A percentile compares a stretch with the other conserved stretches of the same genome.
These are phyloP conservation scores for Penicillium frequentans DNA, from an alignment of 2,329 filamentous ascomycete species.

Conservation along the genomic window DNA sequence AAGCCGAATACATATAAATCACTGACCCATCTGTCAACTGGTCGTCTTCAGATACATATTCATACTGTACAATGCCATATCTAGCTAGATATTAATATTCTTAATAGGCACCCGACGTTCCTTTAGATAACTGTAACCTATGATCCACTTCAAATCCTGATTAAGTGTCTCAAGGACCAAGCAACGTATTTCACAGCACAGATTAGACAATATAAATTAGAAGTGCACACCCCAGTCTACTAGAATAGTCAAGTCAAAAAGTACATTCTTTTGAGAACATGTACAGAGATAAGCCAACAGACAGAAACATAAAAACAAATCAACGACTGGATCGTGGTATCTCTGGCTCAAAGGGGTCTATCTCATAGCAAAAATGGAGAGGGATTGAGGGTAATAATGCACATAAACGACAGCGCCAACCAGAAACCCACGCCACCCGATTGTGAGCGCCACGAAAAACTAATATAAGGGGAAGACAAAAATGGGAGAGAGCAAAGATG, in stretches of 20 bases:
- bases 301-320: conserved; percentile 13
- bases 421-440: conserved; percentile 35
- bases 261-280: conserved; percentile 21
- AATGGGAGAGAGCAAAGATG: conserved; percentile 9
- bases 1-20: too few relatives aligned
- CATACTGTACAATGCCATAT: too few relatives aligned
- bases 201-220: not conserved
- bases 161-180: not conserved
- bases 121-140: not conserved
- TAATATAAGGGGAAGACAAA: conserved; percentile 10
- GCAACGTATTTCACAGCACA: not conserved
- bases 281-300: conserved; percentile 10
- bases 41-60: too few relatives aligned
- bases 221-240: not conserved
- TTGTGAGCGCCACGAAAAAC: conserved; percentile 27
- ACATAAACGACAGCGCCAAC: conserved; percentile 39
- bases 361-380: conserved; percentile 34
- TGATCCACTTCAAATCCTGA: not conserved
- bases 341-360: conserved; percentile 43
- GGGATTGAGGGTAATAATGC: conserved; percentile 27
- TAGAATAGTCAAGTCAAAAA: conserved; percentile 5
- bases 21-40: not conserved
- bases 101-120: too few relatives aligned
- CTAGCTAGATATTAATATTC: too few relatives aligned
- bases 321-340: conserved; percentile 42